Evolutionary conservation across 495 filamentous ascomycete genomes (phyloP), one percentile per base, ranked within the genome.

Genomic region (Penicillium desertorum): DNA sequence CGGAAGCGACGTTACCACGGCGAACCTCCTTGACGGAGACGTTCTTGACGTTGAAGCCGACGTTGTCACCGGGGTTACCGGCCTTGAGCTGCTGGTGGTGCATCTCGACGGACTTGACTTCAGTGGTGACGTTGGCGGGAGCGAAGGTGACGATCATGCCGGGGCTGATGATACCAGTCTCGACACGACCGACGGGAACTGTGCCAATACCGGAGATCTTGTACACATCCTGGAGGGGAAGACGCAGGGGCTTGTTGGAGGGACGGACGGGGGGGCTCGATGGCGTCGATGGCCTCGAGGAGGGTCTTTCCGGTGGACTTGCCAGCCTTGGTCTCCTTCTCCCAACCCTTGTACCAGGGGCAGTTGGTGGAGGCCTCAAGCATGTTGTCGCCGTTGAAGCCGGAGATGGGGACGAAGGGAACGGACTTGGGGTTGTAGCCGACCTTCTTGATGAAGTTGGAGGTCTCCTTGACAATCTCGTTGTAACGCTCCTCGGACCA

Each of bases 11-110:
- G 86, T 98, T 98, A 77, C 94, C 94, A 93, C 94, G 94, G 80
- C 94, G 94, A 74, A 98, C 96, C 78, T 98, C 94, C 90, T 98
- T 98, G 82, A 98, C 95, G 76, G 94, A 98, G 70, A 98, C 94
- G 94, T 98, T 98, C 93, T 97, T 96, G 82, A 98, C 95, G 88
- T 98, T 98, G 92, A 98, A 98, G 69, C 94, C 94, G 74, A 98
- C 94, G 82, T 98, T 98, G 87, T 98, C 94, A 82, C 94, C 94
- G 66, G 94, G 95, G 62, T 91, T 70, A 90, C 94, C 94, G 84
- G 96, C 90, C 70, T 79, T 74, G 73, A 98, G 92, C 88, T 96
- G 92, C 83, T 98, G 93, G 90, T 98, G 94, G 85, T 97, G 92
- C 94, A 98, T 98, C 84, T 98, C 94, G 71, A 98, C 94, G 75